Evolutionary conservation across 208 protist genomes (phyloP), one percentile per base, ranked within the genome.

Genomic region (Lotmaria passim): DNA sequence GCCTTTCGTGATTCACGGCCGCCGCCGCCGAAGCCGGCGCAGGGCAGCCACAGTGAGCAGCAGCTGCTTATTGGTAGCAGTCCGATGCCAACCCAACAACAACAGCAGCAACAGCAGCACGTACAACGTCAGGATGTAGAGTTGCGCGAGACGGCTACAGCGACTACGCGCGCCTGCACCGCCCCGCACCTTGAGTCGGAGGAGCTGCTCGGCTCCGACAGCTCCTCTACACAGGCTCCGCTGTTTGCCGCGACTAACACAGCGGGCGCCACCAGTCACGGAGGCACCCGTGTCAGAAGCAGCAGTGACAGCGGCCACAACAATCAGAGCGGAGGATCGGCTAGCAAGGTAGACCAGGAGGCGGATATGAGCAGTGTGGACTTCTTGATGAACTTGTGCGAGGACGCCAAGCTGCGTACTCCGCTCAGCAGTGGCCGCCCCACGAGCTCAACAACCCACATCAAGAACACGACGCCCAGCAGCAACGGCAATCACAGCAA

Each of bases 331-430:
- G 17, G 36, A 61, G 26, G 28, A 34, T 26, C 24, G 0, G n/a
- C 31, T 23, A 38, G 28, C 21, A 33, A 56, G 33, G 57, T 48
- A 55, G 48, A 11, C 1, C 41, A 19, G 3, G 34, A 15, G 31
- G 47, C 47, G 6, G 86, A 83, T 30, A 23, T 74, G 36, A 66
- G 73, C 74, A 72, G 79, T 51, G 83, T 72, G 11, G 87, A 90
- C 36, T 89, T 81, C 53, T 72, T 93, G 26, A 85, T 90, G 83
- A 47, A 23, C 23, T 68, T 93, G 61, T 93, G 87, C 66, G 81
- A 90, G 63, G 87, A 93, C 23, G 77, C 87, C 14, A 58, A 75
- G 50, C 41, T 61, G 33, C 83, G 81, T 19, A 90, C 79, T 0
- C 83, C 86, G 10, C 59, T 89, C 28, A 84, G 50, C 56, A 62